A percentile compares a stretch with the other conserved stretches of the same genome.
Conservation (phyloP, 352 stramenopile species). For the Pythium dissotocum region DNA sequence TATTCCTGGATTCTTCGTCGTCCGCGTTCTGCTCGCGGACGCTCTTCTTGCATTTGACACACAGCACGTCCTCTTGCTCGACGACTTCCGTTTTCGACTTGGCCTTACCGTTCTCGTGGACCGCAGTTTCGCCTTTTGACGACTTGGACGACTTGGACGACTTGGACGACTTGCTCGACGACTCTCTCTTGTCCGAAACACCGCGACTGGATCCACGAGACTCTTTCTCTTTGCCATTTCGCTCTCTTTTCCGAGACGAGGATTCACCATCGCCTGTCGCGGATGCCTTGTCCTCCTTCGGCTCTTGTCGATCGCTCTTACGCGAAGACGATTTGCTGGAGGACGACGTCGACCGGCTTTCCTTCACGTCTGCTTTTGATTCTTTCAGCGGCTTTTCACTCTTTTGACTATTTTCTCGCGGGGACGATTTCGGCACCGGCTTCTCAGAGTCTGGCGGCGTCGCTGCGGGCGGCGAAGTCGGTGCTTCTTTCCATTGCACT, state of each 20-base stretch:
- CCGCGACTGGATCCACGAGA: conserved; percentile 13
- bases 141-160: background rate
- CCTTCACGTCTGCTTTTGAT: conserved; percentile 31
- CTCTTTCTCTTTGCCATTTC: conserved; percentile 18
- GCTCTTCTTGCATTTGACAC: conserved; percentile 64
- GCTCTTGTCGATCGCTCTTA: conserved; percentile 16
- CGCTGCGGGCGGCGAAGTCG: conserved; percentile 24
- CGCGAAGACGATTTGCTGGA: conserved; percentile 22
- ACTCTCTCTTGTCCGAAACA: conserved; percentile 8
- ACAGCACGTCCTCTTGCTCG: conserved; percentile 34
- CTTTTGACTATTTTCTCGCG: conserved; percentile 16
- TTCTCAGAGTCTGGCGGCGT: conserved; percentile 25
- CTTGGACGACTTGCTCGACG: background rate
- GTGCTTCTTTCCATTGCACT: conserved; percentile 75
- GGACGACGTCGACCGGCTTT: conserved; percentile 9
- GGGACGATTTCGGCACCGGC: conserved; percentile 25
- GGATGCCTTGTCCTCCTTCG: conserved; percentile 19
- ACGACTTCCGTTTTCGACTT: conserved; percentile 3
- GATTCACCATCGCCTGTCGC: conserved; percentile 5
- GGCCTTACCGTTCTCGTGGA: conserved; percentile 15
- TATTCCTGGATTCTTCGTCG: conserved; percentile 28
- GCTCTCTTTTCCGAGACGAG: conserved; percentile 10
- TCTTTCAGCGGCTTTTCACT: conserved; percentile 22
- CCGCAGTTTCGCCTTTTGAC: conserved; percentile 6
- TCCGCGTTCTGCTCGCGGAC: conserved; percentile 46